Evolutionary conservation across 306 rosid species (phyloP).

Genomic region (Trifolium subterraneum): DNA sequence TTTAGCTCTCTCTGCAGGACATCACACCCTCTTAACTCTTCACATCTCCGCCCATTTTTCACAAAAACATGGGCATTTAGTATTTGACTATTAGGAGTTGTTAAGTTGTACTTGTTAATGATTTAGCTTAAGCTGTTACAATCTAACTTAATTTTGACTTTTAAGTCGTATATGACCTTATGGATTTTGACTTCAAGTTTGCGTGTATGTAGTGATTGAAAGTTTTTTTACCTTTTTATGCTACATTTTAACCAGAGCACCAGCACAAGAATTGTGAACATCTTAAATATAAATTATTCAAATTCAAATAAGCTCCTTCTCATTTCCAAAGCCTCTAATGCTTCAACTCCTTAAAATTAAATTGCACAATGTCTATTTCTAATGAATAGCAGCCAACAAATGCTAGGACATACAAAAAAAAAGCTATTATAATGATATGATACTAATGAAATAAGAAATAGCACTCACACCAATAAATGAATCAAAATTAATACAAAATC

Average conservation of each 20-base stretch:
- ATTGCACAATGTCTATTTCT: not conserved
- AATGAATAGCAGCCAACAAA: slow-evolving; percentile 10
- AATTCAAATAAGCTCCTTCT: slow-evolving; percentile 25
- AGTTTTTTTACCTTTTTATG: not conserved
- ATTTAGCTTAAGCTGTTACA: not conserved
- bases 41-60: no score
- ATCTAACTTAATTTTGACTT: not conserved
- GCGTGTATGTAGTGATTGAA: not conserved
- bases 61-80: not conserved
- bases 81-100: not conserved
- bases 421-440: slow-evolving; percentile 8
- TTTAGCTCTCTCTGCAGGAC: no score
- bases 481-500: slow-evolving; percentile 29
- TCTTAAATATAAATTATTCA: slow-evolving; percentile 26
- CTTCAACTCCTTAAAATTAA: slow-evolving; percentile 5
- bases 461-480: slow-evolving; percentile 10
- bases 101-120: not conserved
- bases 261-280: slow-evolving; percentile 27
- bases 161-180: not conserved
- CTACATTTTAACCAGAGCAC: slow-evolving; percentile 2
- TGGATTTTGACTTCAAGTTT: not conserved
- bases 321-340: slow-evolving; percentile 16
- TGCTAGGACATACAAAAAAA: not conserved
- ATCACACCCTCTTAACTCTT: no score
- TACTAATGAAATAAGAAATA: slow-evolving; percentile 2